Percentiles rank a stretch among this genome's conserved stretches.
Conservation (phyloP, 164 flowering plant species). For the Echeveria elegans region DNA sequence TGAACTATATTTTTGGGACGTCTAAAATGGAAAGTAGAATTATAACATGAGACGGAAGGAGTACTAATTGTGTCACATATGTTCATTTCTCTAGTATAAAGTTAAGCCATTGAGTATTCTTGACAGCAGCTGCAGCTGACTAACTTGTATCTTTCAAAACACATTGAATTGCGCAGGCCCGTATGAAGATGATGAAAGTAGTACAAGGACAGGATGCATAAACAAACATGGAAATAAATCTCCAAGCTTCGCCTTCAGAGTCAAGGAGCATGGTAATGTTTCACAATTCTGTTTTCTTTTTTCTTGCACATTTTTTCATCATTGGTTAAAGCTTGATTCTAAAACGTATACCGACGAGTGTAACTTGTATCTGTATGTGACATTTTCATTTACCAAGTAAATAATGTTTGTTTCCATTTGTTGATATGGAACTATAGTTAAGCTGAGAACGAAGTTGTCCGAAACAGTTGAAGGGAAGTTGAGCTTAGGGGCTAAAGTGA, state of each 20-base stretch:
- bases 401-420: not conserved
- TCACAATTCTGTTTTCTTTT: not conserved
- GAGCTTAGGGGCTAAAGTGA: conserved; percentile 28
- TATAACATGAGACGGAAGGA: too few species aligned
- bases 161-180: not conserved
- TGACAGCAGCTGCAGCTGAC: not conserved
- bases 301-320: not conserved
- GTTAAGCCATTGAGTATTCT: not conserved
- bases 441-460: conserved; percentile 23
- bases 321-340: not conserved
- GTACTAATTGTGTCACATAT: too few species aligned
- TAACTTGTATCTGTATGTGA: too few species aligned
- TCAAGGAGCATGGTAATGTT: conserved; percentile 10
- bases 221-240: conserved; percentile 8
- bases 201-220: not conserved
- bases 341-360: too few species aligned
- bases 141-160: not conserved
- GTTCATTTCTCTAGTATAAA: not conserved
- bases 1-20: too few species aligned
- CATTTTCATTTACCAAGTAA: not conserved
- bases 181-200: not conserved
- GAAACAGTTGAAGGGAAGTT: conserved; percentile 31
- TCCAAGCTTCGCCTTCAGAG: conserved; percentile 9
- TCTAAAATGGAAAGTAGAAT: too few species aligned
- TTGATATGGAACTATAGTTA: conserved; percentile 57